Base-by-base conservation (phyloP, 1,284 basidiomycete genomes). In the Laetiporus sulphureus region DNA sequence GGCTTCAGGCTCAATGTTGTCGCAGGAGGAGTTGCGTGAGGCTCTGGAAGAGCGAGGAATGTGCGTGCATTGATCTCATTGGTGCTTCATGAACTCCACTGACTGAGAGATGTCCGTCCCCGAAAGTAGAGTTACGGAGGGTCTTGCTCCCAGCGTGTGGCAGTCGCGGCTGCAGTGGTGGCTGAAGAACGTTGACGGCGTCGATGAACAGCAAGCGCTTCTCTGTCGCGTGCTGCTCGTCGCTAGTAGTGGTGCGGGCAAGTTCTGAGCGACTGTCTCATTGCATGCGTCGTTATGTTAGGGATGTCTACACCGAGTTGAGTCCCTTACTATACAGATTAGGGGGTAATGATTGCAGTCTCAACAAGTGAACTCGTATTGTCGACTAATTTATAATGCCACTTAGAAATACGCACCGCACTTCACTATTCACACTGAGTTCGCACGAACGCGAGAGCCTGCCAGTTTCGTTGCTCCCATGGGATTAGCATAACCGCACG, bases 1-100 rank as follows among this genome's bases (percentile, higher is more conserved):
- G 52, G 67, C 63, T 13, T 54, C 67, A 34, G 68, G 72, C 6
- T 58, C 59, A 16, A 54, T 59, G 29, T 58, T 89, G 25, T 73
- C 73, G 4, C 56, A 65, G 12, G 62, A 63, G 2, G 80, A 81
- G 45, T 61, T 88, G 4, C 63, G 67, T 20, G 73, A 80, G 40
- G 79, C 82, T 5, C 65, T 89, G 16, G 67, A 74, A 44, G 84
- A 87, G 57, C 78, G 85, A 45, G 86, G 82, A 52, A 72, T 88
- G 86, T 88, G 57, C 60, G 82, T 69, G 16, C 30, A 40, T 43
- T 13, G 11, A 18, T 35, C 19, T 23, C 15, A 13, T 25, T 18
- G 25, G 22, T 44, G 3, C 15, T 21, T n/a, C n/a, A n/a, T n/a
- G n/a, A n/a, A n/a, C n/a, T n/a, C n/a, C n/a, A n/a, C n/a, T n/a